These are phyloP conservation scores for Erigeron canadensis DNA, from an alignment of 129 eudicot genomes.

Conservation along the genomic window DNA sequence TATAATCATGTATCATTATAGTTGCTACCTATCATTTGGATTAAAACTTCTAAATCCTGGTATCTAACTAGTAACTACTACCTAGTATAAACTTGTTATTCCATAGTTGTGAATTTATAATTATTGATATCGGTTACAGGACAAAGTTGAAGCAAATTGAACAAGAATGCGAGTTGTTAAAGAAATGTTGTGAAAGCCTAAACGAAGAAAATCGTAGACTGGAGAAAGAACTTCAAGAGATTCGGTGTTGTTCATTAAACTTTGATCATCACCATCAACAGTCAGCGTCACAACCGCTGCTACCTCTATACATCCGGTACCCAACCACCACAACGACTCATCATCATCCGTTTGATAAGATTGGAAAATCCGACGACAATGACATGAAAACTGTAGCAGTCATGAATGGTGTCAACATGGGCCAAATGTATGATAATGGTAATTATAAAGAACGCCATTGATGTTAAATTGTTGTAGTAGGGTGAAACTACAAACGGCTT, in stretches of 20 bases:
- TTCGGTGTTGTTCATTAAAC: slow-evolving; percentile 36
- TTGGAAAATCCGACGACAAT: slow-evolving; percentile 15
- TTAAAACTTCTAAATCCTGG: no score
- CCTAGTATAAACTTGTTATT: no score
- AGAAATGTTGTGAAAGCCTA: slow-evolving; percentile 57
- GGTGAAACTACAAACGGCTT: slow-evolving; percentile 17
- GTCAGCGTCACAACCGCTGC: not conserved
- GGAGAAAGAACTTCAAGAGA: slow-evolving; percentile 60
- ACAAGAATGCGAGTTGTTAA: slow-evolving; percentile 53
- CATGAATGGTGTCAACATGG: slow-evolving; percentile 17
- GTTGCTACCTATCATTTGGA: no score
- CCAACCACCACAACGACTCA: slow-evolving; percentile 20
- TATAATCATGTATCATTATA: no score
- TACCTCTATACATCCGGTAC: slow-evolving; percentile 30
- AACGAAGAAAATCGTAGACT: slow-evolving; percentile 54
- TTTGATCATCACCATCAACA: slow-evolving; percentile 30
- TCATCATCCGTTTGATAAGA: slow-evolving; percentile 35
- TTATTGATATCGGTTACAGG: slow-evolving; percentile 36
- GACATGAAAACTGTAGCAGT: slow-evolving; percentile 11
- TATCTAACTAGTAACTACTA: no score
- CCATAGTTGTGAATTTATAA: not conserved
- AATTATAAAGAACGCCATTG: slow-evolving; percentile 23
- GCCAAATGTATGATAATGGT: not conserved
- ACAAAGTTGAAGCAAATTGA: slow-evolving; percentile 78
- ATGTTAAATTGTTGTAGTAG: slow-evolving; percentile 19